Evolutionary conservation across 2,329 filamentous ascomycete species (phyloP), one percentile per base, ranked within the genome.

Genomic region (Pestalotiopsis sp.): DNA sequence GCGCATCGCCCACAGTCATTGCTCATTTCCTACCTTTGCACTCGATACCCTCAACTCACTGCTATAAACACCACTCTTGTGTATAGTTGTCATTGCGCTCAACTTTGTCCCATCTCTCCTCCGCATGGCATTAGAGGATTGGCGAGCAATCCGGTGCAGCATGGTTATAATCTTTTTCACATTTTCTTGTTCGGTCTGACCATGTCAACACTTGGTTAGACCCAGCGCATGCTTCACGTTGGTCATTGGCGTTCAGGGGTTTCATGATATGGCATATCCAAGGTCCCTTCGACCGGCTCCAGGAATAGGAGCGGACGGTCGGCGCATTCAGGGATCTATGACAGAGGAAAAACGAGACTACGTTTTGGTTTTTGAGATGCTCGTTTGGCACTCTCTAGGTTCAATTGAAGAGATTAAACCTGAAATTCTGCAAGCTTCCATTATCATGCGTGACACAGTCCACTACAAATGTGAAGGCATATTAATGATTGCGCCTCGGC

Each of bases 31-130:
- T 69, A 64, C 70, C 70, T n/a, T 66, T 64, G 41, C 61, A 64
- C 60, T 71, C 74, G 74, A 76, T 74, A 73, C 73, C 75, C 71
- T 70, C 31, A 38, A 70, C 65, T 75, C 71, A 71, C 76, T n/a
- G 59, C 39, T 52, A 69, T 67, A 67, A 65, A 67, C 66, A 56
- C n/a, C 61, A 27, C 68, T 57, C 56, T 65, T 69, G 60, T 69
- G 60, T 69, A 69, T 67, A 69, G 58, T 59, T 45, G 36, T 20
- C 39, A 20, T 62, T 71, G 66, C 70, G 71, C 61, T 67, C 66
- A 62, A 71, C 68, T 63, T 57, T 66, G 59, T 69, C 68, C 31
- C 66, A 60, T 36, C 58, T 13, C 60, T 64, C 64, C 64, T 60
- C 64, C 64, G 36, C 31, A 45, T 31, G 14, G 61, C 64, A 67